These are phyloP conservation scores for Lentinula lateritia DNA, from an alignment of 768 basidiomycete species.

Conservation along the genomic window DNA sequence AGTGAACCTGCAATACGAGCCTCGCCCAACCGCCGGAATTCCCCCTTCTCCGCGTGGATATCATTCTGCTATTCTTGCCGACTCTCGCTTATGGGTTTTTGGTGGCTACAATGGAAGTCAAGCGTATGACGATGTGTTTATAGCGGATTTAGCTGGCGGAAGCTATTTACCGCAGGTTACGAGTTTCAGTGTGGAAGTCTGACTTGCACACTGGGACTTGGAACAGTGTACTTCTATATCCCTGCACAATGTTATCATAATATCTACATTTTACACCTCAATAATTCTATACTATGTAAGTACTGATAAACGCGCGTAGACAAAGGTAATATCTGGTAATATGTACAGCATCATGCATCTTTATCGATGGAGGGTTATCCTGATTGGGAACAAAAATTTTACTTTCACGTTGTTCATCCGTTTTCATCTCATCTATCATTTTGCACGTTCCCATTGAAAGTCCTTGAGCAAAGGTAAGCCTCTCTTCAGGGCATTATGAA, in stretches of 20 bases:
- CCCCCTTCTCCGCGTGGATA: constrained; percentile 77
- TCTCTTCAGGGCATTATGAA: neutral
- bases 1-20: constrained; percentile 86
- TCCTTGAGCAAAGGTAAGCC: neutral
- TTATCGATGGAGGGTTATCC: neutral
- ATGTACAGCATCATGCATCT: no score
- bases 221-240: neutral
- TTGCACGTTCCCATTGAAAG: no score
- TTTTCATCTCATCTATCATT: neutral
- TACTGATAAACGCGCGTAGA: no score
- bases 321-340: no score
- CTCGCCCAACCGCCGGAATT: constrained; percentile 60
- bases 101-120: constrained; percentile 86
- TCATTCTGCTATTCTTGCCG: constrained; percentile 76
- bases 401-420: neutral
- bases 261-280: no score
- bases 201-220: neutral
- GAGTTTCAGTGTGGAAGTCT: constrained; percentile 54
- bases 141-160: constrained; percentile 79
- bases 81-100: constrained; percentile 80
- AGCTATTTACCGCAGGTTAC: constrained; percentile 91
- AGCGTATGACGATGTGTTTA: constrained; percentile 80
- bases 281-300: no score
- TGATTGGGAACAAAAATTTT: neutral
- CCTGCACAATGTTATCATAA: no score